Base-by-base conservation (phyloP, 805 yeast species). In the Monosporozyma aquatica region DNA sequence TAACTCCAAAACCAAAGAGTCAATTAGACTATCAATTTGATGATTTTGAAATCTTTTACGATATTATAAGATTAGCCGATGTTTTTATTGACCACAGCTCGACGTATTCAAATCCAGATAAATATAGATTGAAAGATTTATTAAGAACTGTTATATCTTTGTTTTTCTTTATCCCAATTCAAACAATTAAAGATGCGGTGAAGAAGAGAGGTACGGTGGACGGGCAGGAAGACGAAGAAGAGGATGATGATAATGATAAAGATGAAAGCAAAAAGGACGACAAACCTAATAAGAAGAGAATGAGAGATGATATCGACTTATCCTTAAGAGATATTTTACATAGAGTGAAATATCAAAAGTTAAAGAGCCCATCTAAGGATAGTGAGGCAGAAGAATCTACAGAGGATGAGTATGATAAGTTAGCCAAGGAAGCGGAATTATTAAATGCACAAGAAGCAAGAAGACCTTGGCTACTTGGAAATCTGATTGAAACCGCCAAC, bases 1-100 rank as follows among this genome's bases (percentile, higher is more conserved):
- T 86, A 53, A 79, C 89, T 40, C 95, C 95, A 3, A 78, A 76
- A 50, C 90, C 96, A n/a, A 82, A 82, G 58, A 78, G 80, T 27
- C 82, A 78, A 52, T 68, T 85, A 47, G 72, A 73, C 43, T 86
- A 76, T 56, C 67, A 65, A 22, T 77, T 87, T 49, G 62, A 67
- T 8, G 96, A 90, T 56, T 59, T 67, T 41, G 81, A 74, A 9
- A 75, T 90, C 10, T 67, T 92, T 38, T 71, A 70, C 56, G 98
- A 92, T 64, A 76, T 89, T 42, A 59, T 82, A 45, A 73, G 74
- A 45, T 70, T 92, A 48, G 70, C 84, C 4, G 74, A 76, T 44
- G 77, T 75, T 6, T 87, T 77, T 58, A 70, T 90, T 49, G 72
- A 71, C 51, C 76, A 78, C 51, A 75, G 79, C 17, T 80, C 87